Evolutionary conservation across 2,329 filamentous ascomycete species (phyloP).

Genomic region (Fusarium liriodendri): DNA sequence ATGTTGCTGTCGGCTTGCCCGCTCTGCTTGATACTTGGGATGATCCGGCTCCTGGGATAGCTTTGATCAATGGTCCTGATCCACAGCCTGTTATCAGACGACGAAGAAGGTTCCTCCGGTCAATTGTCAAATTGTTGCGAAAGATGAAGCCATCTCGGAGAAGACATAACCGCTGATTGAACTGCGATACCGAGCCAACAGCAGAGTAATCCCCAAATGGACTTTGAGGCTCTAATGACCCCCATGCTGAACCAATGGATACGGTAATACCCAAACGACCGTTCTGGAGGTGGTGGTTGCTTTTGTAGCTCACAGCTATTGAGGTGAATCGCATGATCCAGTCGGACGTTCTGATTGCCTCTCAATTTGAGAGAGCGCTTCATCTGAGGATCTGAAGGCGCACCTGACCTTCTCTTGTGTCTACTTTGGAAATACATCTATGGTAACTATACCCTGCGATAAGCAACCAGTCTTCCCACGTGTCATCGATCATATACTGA

Average conservation of each 20-base stretch:
- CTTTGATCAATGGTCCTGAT: background rate
- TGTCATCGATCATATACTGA: background rate
- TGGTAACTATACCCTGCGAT: background rate
- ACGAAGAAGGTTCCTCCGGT: background rate
- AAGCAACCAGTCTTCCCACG: background rate
- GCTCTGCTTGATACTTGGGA: background rate
- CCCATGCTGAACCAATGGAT: background rate
- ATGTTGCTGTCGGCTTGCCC: no score
- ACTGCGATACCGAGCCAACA: background rate
- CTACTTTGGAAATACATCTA: no score
- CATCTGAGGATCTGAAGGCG: background rate
- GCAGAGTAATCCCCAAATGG: no score
- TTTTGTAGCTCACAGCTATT: background rate
- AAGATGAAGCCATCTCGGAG: background rate
- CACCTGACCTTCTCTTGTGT: background rate
- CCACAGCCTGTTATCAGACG: background rate
- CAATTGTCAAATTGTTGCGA: background rate
- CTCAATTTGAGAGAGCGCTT: background rate
- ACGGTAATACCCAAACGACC: no score
- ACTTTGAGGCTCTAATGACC: background rate
- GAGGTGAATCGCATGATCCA: background rate
- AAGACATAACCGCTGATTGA: background rate
- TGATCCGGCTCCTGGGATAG: background rate
- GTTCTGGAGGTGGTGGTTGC: background rate
- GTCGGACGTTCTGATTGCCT: background rate